Base-by-base conservation (phyloP, 2,329 filamentous ascomycete species). In the Chrysosporium keratinophilum region DNA sequence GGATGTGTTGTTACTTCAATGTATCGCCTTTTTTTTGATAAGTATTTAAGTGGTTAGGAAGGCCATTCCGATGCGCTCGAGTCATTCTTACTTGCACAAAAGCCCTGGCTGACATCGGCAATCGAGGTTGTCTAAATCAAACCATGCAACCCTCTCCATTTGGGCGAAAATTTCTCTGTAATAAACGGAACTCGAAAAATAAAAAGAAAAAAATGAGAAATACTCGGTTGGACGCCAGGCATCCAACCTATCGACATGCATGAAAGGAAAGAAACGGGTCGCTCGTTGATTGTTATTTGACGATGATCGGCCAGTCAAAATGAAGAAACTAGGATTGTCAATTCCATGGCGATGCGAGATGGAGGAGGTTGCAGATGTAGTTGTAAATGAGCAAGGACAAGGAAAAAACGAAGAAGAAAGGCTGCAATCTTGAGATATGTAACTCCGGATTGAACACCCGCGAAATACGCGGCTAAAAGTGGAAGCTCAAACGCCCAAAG, bases 1-100 rank as follows among this genome's bases (percentile, higher is more conserved):
- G 23, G 39, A 28, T 51, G 49, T 15, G 40, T 44, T 51, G 39
- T 44, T 43, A 31, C 14, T 50, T 33, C 35, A n/a, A 6, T 46
- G 17, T n/a, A 9, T n/a, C 43, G n/a, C 43, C 23, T 33, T 20
- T 15, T 14, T n/a, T 23, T 23, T 17, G 15, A 15, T 46, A 20
- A 15, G n/a, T n/a, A n/a, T n/a, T n/a, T 34, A n/a, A 39, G n/a
- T 11, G 33, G 33, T 6, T 20, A 23, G 46, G 37, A 10, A 20
- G 28, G 15, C 34, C 3, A 14, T 34, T 45, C 42, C 50, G 50
- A 37, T 31, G 28, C n/a, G 45, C n/a, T 52, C 23, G 28, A 28
- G 39, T 14, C 33, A 12, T 31, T 43, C 9, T 43, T 5, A 12
- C 17, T 12, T 5, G 17, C 15, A 37, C 35, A n/a, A 12, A 37